Evolutionary conservation across 2,329 filamentous ascomycete species (phyloP).

Genomic region (Neoscytalidium dimidiatum): DNA sequence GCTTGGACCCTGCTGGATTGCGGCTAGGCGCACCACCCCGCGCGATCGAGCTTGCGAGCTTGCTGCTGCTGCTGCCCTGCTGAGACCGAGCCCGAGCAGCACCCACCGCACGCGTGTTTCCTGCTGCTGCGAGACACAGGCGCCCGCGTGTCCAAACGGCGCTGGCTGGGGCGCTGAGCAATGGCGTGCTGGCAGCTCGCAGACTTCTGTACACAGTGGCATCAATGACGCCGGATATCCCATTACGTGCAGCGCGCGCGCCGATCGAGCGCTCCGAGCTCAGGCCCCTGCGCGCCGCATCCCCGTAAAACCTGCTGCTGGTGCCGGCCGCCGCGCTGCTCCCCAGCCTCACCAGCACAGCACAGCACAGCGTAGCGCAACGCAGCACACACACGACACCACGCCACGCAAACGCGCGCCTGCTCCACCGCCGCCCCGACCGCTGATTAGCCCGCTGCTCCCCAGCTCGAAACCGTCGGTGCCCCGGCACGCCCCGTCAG

Average conservation of each 20-base stretch:
- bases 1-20: conserved; percentile 9
- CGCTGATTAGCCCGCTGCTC: neutral
- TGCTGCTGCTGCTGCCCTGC: neutral
- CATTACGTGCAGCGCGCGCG: conserved; percentile 1
- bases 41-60: neutral
- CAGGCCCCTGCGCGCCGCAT: conserved; percentile 8
- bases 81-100: neutral
- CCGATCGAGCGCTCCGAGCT: conserved; percentile 5
- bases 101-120: neutral
- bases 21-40: conserved; percentile 12
- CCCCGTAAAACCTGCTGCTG: conserved; percentile 8
- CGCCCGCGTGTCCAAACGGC: conserved; percentile 4
- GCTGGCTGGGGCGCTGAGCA: neutral
- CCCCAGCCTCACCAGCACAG: conserved; percentile 4
- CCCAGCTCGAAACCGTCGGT: neutral
- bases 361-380: neutral
- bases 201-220: conserved; percentile 6
- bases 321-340: too few species aligned
- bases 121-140: neutral
- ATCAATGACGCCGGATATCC: conserved; percentile 11
- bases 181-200: neutral
- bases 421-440: neutral
- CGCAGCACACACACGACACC: conserved; percentile 8
- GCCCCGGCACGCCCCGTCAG: neutral
- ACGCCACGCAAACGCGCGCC: neutral